A percentile compares a stretch with the other conserved stretches of the same genome.
phyloP scores from a whole-genome alignment of 768 basidiomycete species.

The Suillus weaverae region DNA sequence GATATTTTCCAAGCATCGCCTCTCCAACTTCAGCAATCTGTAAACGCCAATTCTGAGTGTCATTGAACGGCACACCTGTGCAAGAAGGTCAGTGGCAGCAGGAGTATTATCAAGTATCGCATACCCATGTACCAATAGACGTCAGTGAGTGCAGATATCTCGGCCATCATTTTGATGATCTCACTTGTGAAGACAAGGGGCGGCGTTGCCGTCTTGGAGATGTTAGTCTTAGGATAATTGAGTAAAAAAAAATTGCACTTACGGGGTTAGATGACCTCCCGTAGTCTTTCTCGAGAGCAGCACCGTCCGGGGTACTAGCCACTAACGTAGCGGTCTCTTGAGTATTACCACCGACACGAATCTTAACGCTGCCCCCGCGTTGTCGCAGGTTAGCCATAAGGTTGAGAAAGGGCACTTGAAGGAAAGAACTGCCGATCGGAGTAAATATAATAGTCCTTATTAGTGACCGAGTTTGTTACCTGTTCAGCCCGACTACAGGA shows the following conservation, averaged over 20 bases:
- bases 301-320: constrained; percentile 45
- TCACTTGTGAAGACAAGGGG: constrained; percentile 64
- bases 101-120: constrained; percentile 1
- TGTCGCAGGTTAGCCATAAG: constrained; percentile 70
- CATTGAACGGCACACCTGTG: constrained; percentile 63
- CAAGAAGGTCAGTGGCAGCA: constrained; percentile 6
- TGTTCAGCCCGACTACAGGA: constrained; percentile 19
- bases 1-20: constrained; percentile 58
- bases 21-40: constrained; percentile 59
- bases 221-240: background rate
- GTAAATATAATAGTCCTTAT: background rate
- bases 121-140: constrained; percentile 67
- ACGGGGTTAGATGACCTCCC: constrained; percentile 41
- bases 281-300: constrained; percentile 51
- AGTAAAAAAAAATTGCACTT: constrained; percentile 12
- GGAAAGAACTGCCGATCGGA: constrained; percentile 38
- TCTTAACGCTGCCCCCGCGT: constrained; percentile 57
- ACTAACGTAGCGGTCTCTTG: constrained; percentile 65
- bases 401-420: constrained; percentile 73
- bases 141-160: constrained; percentile 57
- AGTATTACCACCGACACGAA: constrained; percentile 81
- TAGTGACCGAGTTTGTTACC: constrained; percentile 5
- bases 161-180: constrained; percentile 63
- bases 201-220: constrained; percentile 59
- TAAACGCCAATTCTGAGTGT: constrained; percentile 52